Evolutionary conservation across 768 basidiomycete species (phyloP), one percentile per base, ranked within the genome.

Genomic region (Calvatia gigantea): DNA sequence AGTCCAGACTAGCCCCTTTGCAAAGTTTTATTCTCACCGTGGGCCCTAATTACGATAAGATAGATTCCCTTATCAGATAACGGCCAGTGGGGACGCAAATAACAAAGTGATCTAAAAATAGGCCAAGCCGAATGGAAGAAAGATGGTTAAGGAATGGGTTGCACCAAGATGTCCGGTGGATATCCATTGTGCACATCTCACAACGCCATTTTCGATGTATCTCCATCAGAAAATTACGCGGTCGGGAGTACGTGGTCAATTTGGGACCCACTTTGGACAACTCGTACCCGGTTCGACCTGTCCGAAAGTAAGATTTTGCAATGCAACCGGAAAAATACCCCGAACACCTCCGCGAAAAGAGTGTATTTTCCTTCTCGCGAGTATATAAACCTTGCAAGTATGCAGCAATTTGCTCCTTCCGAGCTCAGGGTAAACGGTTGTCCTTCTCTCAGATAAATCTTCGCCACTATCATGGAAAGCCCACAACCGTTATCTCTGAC

Each of bases 11-110:
- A n/a, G n/a, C n/a, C n/a, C n/a, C n/a, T n/a, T n/a, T n/a, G n/a
- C n/a, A n/a, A n/a, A n/a, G n/a, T n/a, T n/a, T n/a, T n/a, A n/a
- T n/a, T n/a, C n/a, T n/a, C n/a, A n/a, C n/a, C n/a, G n/a, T n/a
- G n/a, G n/a, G n/a, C n/a, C n/a, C n/a, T n/a, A n/a, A n/a, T n/a
- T n/a, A n/a, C n/a, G 70, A 64, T 29, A 61, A 65, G 50, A 63
- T 65, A 54, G 8, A 56, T 47, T 52, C 28, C 17, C 28, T 55
- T 47, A 35, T 42, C 45, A 32, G 43, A 37, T 38, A 29, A 56
- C 32, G 29, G 25, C 37, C 38, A 28, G 27, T n/a, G 28, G 21
- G 14, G 29, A 6, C 31, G 47, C 49, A 15, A 44, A 19, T 42
- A 9, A n/a, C 3, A 52, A 15, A 39, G 25, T 41, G 28, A 41